Conservation (phyloP, 129 eudicot genomes). For the Tanacetum coccineum region DNA sequence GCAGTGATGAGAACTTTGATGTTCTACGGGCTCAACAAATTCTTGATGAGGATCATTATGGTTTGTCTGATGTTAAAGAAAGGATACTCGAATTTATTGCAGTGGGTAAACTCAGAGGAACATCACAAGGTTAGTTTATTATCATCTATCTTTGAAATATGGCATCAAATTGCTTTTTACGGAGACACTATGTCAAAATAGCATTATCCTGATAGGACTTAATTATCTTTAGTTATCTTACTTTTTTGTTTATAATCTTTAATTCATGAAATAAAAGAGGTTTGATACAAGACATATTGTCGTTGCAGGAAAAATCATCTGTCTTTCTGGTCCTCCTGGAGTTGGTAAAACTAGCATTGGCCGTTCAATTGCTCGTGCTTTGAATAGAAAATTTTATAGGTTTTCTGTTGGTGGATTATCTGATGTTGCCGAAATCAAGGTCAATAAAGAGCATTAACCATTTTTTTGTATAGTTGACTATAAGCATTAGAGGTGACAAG, state of each 20-base stretch:
- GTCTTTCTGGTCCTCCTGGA: slow-evolving; percentile 99
- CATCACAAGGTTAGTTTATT: slow-evolving; percentile 75
- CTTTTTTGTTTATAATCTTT: not conserved
- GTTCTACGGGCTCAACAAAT: slow-evolving; percentile 76
- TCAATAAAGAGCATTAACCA: slow-evolving; percentile 14
- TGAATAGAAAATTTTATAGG: slow-evolving; percentile 86
- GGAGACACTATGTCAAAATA: not conserved
- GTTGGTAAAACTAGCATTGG: slow-evolving; percentile 99
- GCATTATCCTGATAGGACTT: not conserved
- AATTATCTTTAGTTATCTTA: not conserved
- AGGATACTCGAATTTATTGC: slow-evolving; percentile 97
- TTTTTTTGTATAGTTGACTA: not conserved
- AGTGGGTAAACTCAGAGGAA: slow-evolving; percentile 95
- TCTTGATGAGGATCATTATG: slow-evolving; percentile 97
- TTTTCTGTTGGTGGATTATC: slow-evolving; percentile 99
- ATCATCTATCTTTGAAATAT: not conserved
- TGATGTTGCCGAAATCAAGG: slow-evolving; percentile 99
- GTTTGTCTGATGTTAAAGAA: slow-evolving; percentile 87
- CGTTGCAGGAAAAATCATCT: slow-evolving; percentile 70
- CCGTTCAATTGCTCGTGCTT: slow-evolving; percentile 96
- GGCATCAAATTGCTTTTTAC: not conserved
- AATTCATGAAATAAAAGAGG: not conserved
- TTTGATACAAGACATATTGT: slow-evolving; percentile 6
- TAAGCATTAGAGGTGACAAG: not conserved
- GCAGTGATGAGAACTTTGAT: slow-evolving; percentile 94